These are phyloP conservation scores for Globisporangium irregulare DNA, from an alignment of 352 stramenopile species.

Conservation along the genomic window DNA sequence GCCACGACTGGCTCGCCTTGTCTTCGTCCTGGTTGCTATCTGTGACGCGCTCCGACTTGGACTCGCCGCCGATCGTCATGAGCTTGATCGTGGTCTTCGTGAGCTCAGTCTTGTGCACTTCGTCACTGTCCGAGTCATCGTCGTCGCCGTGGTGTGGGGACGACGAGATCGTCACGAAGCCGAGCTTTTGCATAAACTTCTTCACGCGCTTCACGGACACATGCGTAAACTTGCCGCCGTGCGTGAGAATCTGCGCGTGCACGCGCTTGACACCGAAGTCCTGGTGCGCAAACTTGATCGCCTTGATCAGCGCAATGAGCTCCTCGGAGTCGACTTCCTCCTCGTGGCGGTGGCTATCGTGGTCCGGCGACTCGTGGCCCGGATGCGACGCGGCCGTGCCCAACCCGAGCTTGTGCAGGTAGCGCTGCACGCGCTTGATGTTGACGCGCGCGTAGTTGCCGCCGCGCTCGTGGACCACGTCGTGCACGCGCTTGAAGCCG, in stretches of 20 bases:
- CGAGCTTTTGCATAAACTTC: constrained; percentile 85
- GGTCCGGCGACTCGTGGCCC: constrained; percentile 23
- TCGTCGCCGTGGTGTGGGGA: constrained; percentile 26
- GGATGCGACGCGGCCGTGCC: constrained; percentile 10
- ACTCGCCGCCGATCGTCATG: constrained; percentile 80
- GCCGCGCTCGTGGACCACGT: constrained; percentile 28
- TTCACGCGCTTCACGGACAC: constrained; percentile 82
- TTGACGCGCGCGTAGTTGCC: constrained; percentile 31
- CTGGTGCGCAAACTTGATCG: constrained; percentile 84
- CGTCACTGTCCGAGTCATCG: constrained; percentile 21
- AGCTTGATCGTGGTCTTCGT: constrained; percentile 54
- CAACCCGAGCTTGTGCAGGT: constrained; percentile 29
- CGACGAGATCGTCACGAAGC: constrained; percentile 36
- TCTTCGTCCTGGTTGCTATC: constrained; percentile 17
- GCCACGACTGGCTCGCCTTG: constrained; percentile 47
- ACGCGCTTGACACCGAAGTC: constrained; percentile 83
- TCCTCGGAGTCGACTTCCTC: constrained; percentile 61
- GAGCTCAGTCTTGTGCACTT: constrained; percentile 12
- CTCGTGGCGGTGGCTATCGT: constrained; percentile 15
- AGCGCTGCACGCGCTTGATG: constrained; percentile 37
- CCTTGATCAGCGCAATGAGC: constrained; percentile 82
- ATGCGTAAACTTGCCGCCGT: constrained; percentile 73
- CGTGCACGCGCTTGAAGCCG: constrained; percentile 33
- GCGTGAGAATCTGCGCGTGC: constrained; percentile 68
- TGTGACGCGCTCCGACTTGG: constrained; percentile 52